Evolutionary conservation across 164 flowering plant species (phyloP).

Genomic region (Cinnamomum chago): DNA sequence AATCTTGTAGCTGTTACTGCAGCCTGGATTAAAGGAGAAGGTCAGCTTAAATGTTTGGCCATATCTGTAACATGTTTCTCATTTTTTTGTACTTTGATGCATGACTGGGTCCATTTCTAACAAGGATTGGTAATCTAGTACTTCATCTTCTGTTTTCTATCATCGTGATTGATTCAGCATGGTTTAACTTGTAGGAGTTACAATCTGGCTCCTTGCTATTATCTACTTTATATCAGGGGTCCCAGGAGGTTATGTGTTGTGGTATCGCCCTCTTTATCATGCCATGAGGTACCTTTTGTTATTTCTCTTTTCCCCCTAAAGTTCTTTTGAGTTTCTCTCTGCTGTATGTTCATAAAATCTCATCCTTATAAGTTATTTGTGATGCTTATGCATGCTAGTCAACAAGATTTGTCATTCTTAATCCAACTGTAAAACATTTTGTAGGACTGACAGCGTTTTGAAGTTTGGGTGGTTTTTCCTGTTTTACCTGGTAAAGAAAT

Average conservation of each 20-base stretch:
- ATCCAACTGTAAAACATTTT: constrained; percentile 4
- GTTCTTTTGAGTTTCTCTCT: not conserved
- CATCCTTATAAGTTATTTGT: not conserved
- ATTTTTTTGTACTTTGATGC: not conserved
- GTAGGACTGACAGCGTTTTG: constrained; percentile 94
- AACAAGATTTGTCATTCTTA: not conserved
- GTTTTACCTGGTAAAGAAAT: constrained; percentile 46
- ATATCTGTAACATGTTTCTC: not conserved
- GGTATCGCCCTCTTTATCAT: constrained; percentile 98
- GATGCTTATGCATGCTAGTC: not conserved
- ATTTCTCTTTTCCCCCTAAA: too few species aligned
- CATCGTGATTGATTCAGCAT: constrained; percentile 3
- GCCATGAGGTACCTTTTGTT: constrained; percentile 70
- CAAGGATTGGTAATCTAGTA: not conserved
- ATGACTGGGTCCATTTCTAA: not conserved
- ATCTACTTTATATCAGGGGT: constrained; percentile 92
- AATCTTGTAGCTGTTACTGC: constrained; percentile 78
- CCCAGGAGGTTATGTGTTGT: constrained; percentile 89
- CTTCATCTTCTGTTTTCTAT: not conserved
- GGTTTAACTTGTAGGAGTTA: constrained; percentile 47
- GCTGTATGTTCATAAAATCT: too few species aligned
- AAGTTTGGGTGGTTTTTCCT: constrained; percentile 89
- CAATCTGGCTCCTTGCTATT: constrained; percentile 86
- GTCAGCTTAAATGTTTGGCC: constrained; percentile 35
- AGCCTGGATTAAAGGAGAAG: constrained; percentile 88